phyloP scores from a whole-genome alignment of 2,329 filamentous ascomycete genomes.

The Zymoseptoria brevis region DNA sequence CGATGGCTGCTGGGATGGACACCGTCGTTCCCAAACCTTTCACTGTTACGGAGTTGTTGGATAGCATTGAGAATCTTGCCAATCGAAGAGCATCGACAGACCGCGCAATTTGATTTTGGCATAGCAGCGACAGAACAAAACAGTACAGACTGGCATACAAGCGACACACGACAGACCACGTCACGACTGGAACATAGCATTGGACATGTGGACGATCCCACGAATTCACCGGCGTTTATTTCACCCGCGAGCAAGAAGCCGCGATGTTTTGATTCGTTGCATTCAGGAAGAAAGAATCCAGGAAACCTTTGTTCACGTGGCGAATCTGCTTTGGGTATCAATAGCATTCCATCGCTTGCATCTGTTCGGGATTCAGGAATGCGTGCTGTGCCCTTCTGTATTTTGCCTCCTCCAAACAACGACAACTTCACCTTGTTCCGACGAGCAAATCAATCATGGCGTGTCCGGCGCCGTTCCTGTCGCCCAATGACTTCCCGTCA shows the following conservation, averaged over 20 bases:
- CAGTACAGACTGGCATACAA: not conserved
- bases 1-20: conserved; percentile 17
- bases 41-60: conserved; percentile 16
- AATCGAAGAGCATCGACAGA: not conserved
- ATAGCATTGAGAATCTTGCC: not conserved
- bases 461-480: conserved; percentile 63
- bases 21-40: conserved; percentile 22
- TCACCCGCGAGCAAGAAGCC: not conserved
- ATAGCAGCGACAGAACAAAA: not conserved
- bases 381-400: not conserved
- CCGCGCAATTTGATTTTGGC: not conserved
- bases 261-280: not conserved
- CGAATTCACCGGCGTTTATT: not conserved
- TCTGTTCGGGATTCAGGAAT: not conserved
- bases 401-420: not conserved
- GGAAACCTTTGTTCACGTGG: not conserved
- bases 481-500: conserved; percentile 51
- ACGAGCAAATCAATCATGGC: not conserved
- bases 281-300: not conserved
- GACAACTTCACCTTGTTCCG: not conserved
- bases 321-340: not conserved
- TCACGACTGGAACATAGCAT: not conserved
- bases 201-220: not conserved
- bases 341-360: not conserved
- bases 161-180: not conserved